Conservation (phyloP, 768 basidiomycete genomes). For the Asterophora parasitica region DNA sequence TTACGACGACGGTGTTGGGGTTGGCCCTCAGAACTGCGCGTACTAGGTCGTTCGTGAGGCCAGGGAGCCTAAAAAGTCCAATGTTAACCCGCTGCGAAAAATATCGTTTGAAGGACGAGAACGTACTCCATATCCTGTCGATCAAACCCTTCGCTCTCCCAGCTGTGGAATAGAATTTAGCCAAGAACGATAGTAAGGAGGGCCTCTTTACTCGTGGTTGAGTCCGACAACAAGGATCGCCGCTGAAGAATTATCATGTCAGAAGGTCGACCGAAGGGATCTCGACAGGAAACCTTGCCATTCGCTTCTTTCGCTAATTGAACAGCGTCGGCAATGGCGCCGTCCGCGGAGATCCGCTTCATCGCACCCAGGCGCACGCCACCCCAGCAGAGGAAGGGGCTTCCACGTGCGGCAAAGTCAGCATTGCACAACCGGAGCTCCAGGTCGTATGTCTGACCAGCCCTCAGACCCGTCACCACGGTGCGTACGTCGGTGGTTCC, state of each 20-base stretch:
- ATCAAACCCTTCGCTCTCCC: conserved; percentile 62
- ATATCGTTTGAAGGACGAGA: background rate
- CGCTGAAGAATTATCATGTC: conserved; percentile 23
- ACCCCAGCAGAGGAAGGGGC: conserved; percentile 35
- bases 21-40: conserved; percentile 44
- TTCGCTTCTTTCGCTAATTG: conserved; percentile 35
- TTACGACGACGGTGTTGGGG: conserved; percentile 51
- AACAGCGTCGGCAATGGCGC: conserved; percentile 37
- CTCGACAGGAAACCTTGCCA: conserved; percentile 24
- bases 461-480: conserved; percentile 33
- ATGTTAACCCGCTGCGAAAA: background rate
- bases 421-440: conserved; percentile 32
- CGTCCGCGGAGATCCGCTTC: conserved; percentile 29
- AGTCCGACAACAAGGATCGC: conserved; percentile 48
- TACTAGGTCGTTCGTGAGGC: conserved; percentile 48
- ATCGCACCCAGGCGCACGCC: conserved; percentile 34
- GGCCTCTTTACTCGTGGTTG: conserved; percentile 40
- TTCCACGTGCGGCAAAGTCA: conserved; percentile 29
- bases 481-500: conserved; percentile 36
- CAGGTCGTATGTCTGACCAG: conserved; percentile 36
- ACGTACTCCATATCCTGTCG: conserved; percentile 39
- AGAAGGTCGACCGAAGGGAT: background rate
- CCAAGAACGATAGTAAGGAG: background rate
- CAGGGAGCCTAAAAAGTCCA: conserved; percentile 35
- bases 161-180: conserved; percentile 12